Conservation (phyloP, 2,329 filamentous ascomycete species). For the Botrytis aclada region DNA sequence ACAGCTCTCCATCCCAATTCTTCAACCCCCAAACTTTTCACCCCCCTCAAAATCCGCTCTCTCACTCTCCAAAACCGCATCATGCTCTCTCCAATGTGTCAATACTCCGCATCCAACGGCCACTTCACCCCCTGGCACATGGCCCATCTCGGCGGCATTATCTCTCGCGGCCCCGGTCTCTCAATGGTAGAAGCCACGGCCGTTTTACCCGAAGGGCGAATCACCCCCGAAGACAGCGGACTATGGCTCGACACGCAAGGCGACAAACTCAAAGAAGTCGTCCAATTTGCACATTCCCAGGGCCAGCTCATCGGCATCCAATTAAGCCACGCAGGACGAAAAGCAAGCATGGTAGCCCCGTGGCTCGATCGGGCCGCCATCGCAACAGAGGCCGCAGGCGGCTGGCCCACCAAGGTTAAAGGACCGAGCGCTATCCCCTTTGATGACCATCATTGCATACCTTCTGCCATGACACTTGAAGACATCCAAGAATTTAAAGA, state of each 20-base stretch:
- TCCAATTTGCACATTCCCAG: slow-evolving; percentile 79
- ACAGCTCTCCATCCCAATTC: slow-evolving; percentile 45
- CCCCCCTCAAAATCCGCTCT: slow-evolving; percentile 41
- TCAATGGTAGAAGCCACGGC: slow-evolving; percentile 75
- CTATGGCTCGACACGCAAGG: slow-evolving; percentile 85
- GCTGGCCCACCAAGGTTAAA: slow-evolving; percentile 57
- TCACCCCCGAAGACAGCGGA: slow-evolving; percentile 75
- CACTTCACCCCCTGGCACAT: slow-evolving; percentile 79
- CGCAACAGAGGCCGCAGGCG: slow-evolving; percentile 49
- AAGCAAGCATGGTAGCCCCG: slow-evolving; percentile 58
- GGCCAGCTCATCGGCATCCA: slow-evolving; percentile 75
- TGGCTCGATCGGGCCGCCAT: slow-evolving; percentile 58
- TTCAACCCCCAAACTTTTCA: slow-evolving; percentile 50
- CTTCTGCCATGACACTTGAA: slow-evolving; percentile 63
- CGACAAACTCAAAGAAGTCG: slow-evolving; percentile 59
- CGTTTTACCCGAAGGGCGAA: slow-evolving; percentile 73
- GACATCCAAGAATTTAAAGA: slow-evolving; percentile 66
- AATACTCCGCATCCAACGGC: slow-evolving; percentile 65
- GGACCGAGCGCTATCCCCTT: slow-evolving; percentile 55
- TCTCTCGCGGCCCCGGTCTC: slow-evolving; percentile 70
- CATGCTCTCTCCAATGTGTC: slow-evolving; percentile 61
- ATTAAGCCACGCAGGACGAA: slow-evolving; percentile 75
- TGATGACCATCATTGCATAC: slow-evolving; percentile 56
- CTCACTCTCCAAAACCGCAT: slow-evolving; percentile 67
- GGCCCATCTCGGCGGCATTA: slow-evolving; percentile 76